Base-by-base conservation (phyloP, 192 early-diverging fungal genomes). In the Podila clonocystis region DNA sequence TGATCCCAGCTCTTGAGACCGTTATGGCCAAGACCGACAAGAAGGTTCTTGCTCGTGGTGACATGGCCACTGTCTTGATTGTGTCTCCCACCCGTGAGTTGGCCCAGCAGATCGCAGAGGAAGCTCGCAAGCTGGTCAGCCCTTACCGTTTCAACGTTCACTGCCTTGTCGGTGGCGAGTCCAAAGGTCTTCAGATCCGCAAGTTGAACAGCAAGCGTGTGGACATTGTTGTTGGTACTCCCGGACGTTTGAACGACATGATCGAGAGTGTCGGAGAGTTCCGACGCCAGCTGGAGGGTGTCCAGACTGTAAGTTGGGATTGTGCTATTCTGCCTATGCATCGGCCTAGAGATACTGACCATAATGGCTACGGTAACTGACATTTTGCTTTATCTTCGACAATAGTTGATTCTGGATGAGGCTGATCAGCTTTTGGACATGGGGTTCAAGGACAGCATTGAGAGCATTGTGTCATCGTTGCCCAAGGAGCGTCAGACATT, bases 141-240 rank as follows among this genome's bases (percentile, higher is more conserved):
- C 86, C 83, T 67, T 85, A 93, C 72, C 82, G 78, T 8, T 86
- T 90, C 83, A 85, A 86, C 58, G 93, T 94, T 20, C 89, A 92
- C 74, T 87, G 85, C 70, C 74, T 95, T 38, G 93, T 97, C 22
- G 95, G 94, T 61, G 95, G 96, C 59, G 95, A 94, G 59, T 79
- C 83, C 48, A 86, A 87, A 26, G 41, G 82, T n/a, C 50, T 55
- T 12, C 92, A 95, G 77, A 73, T 92, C 15, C 67, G 71, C 31
- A 57, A 65, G 4, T 66, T 94, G 55, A 73, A 76, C 36, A 73
- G 74, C 19, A 83, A 70, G 15, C 88, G 90, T 63, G 86, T 86
- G 2, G 98, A 99, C 68, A 91, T 97, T 67, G 89, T 99, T 36
- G 94, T 99, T 48, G 97, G 94, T 45, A 99, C 98, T 3, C 98